These are phyloP conservation scores for Cyberlindnera nakhonratchasimensis DNA, from an alignment of 805 yeast genomes.

Conservation along the genomic window DNA sequence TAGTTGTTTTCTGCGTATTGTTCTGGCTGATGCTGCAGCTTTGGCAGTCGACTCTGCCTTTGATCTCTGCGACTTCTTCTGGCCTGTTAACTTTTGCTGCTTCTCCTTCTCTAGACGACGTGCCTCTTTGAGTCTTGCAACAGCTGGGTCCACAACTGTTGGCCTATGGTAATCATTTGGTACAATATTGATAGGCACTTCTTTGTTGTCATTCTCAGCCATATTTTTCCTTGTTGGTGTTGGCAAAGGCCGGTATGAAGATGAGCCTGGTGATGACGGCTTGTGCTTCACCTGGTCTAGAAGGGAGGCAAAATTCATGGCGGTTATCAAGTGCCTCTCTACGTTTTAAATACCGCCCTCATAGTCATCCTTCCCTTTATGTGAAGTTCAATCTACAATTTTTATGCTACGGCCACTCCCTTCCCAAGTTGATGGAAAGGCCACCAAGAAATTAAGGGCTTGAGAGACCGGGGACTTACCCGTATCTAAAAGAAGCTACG, in stretches of 20 bases:
- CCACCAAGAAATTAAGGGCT: background rate
- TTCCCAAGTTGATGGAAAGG: background rate
- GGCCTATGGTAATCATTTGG: constrained; percentile 5
- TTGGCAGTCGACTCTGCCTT: constrained; percentile 3
- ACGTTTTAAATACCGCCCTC: no score
- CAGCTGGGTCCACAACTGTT: constrained; percentile 61
- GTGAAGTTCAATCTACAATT: background rate
- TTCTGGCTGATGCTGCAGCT: constrained; percentile 15
- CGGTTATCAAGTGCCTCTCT: no score
- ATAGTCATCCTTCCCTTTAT: no score
- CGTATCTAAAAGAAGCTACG: no score
- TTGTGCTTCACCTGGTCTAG: constrained; percentile 22
- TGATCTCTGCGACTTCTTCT: constrained; percentile 30
- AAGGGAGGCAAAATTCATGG: constrained; percentile 22
- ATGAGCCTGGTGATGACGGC: constrained; percentile 1
- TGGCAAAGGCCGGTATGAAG: background rate
- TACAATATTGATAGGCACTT: constrained; percentile 6
- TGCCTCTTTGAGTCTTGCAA: constrained; percentile 62
- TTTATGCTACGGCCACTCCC: background rate
- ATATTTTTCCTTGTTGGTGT: background rate
- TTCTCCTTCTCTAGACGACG: constrained; percentile 49
- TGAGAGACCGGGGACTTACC: background rate
- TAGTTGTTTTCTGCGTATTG: constrained; percentile 7
- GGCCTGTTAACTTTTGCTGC: no score
- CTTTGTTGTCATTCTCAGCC: background rate